Evolutionary conservation across 2,329 filamentous ascomycete species (phyloP), one percentile per base, ranked within the genome.

Genomic region (Fusarium avenaceum): DNA sequence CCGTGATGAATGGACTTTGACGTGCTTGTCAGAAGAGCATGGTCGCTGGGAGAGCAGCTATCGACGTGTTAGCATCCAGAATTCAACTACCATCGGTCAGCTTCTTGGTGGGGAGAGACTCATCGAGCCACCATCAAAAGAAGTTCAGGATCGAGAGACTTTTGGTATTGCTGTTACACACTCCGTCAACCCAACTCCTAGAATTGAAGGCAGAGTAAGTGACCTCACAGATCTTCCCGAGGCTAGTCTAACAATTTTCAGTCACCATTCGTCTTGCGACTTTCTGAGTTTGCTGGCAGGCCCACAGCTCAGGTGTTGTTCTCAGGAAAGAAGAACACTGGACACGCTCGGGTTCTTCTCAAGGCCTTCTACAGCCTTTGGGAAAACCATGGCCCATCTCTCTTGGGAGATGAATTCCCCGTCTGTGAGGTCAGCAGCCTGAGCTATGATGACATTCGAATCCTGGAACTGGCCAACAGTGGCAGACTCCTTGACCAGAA

Each of bases 1-100:
- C 44, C 43, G 54, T 44, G 56, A 52, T 48, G 43, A 43, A 13
- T 63, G 60, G 60, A 63, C 44, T 7, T 48, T 63, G 40, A 52
- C 57, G n/a, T 59, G 55, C 17, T 42, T 63, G 19, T 14, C 33
- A 6, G 60, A 63, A 42, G 22, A 14, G 33, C 20, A 59, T 11
- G 47, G 60, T 20, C 55, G 40, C 8, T 63, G 59, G 46, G 46
- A 48, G 2, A 24, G 5, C 2, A 48, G 4, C 32, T 48, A 48
- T 48, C 46, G 32, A 24, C 46, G 33, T 26, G 46, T 49, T 8
- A 49, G 46, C 11, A 49, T 49, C 7, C 46, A 49, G 14, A 49
- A 49, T 20, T 8, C 32, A 4, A 49, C 46, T 19, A 49, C 32
- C 17, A 39, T 49, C 20, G 11, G 46, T 38, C 46, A 49, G 15